These are phyloP conservation scores for Fusarium globosum DNA, from an alignment of 2,329 filamentous ascomycete species.

Conservation along the genomic window DNA sequence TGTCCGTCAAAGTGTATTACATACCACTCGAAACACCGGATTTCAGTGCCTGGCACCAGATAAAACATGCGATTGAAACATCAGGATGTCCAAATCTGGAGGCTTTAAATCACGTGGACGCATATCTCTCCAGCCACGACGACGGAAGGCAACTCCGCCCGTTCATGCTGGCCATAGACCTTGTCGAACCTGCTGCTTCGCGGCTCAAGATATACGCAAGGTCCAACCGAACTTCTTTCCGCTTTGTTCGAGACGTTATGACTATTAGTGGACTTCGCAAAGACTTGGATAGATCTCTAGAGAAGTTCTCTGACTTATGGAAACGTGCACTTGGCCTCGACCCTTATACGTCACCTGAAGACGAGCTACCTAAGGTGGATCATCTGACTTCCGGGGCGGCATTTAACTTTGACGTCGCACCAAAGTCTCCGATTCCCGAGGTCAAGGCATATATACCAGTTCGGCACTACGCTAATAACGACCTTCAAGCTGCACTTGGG, in stretches of 20 bases:
- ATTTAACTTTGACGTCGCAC: not conserved
- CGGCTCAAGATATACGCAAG: not conserved
- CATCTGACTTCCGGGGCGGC: not conserved
- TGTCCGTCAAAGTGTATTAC: not conserved
- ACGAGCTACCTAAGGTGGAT: not conserved
- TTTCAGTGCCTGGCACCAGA: not conserved
- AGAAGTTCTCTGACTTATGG: not conserved
- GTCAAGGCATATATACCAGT: conserved; percentile 3
- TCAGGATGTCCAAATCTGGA: not conserved
- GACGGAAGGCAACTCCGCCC: not conserved
- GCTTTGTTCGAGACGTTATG: not conserved
- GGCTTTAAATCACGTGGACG: not conserved
- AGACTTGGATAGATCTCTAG: not conserved
- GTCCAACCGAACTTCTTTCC: not conserved
- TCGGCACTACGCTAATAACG: not conserved
- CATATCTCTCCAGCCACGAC: not conserved
- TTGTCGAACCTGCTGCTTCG: not conserved
- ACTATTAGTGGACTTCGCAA: not conserved
- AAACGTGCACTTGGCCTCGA: not conserved
- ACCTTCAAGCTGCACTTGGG: not conserved
- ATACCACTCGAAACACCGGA: not conserved
- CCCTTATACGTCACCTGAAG: not conserved
- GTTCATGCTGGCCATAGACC: conserved; percentile 7
- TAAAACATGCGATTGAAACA: not conserved
- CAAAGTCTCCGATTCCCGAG: not conserved